Percentiles rank a stretch among this genome's conserved stretches.
Conservation (phyloP, 192 early-diverging fungal species). For the Rhizoclosmatium globosum region DNA sequence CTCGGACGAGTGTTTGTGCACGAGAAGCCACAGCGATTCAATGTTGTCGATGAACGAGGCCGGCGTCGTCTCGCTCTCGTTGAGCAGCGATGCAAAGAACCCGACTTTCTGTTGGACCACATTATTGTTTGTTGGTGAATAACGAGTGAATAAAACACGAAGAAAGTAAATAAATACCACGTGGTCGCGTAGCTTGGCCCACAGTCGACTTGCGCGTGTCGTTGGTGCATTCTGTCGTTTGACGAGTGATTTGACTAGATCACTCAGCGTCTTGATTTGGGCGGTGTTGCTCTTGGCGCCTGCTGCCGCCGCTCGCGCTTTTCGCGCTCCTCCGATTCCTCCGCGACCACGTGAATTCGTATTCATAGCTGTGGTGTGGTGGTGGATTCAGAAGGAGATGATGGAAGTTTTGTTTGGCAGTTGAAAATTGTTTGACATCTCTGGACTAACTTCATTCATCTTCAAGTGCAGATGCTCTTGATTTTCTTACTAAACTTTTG, state of each 20-base stretch:
- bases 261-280: slow-evolving; percentile 30
- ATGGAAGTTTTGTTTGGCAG: no score
- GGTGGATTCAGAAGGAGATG: no score
- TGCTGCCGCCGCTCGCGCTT: slow-evolving; percentile 4
- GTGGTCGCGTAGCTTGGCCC: slow-evolving; percentile 50
- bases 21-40: slow-evolving; percentile 53
- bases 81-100: slow-evolving; percentile 56
- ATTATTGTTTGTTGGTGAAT: slow-evolving; percentile 2
- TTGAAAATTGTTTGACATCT: no score
- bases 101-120: no score
- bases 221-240: slow-evolving; percentile 41
- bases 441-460: no score
- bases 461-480: no score
- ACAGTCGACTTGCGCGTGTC: slow-evolving; percentile 43
- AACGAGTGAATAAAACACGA: neutral
- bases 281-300: slow-evolving; percentile 13
- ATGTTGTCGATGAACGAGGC: slow-evolving; percentile 55
- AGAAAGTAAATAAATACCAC: slow-evolving; percentile 33
- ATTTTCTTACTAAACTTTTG: no score
- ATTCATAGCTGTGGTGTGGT: no score
- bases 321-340: no score
- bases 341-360: no score
- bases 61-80: slow-evolving; percentile 36
- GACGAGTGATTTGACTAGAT: slow-evolving; percentile 36
- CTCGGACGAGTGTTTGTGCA: slow-evolving; percentile 47